Evolutionary conservation across 2,329 filamentous ascomycete genomes (phyloP), one percentile per base, ranked within the genome.

Genomic region (Fusarium stilboides): DNA sequence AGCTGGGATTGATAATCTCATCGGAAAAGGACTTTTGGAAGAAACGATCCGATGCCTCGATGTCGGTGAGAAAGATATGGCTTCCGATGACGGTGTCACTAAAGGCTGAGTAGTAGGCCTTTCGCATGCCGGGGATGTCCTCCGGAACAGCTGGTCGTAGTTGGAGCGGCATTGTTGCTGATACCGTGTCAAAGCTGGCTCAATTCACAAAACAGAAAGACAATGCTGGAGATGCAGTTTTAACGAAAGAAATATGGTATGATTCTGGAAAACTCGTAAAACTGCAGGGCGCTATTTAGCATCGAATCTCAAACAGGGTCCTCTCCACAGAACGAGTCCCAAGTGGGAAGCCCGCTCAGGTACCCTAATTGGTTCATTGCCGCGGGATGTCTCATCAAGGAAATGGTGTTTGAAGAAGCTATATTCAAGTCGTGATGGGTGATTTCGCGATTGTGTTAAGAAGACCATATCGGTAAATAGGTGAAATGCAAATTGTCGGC

Each of bases 81-180:
- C 72, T 67, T 20, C 78, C 77, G 15, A 86, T 74, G 5, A 77
- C 59, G 37, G 79, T 82, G 45, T 73, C 65, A 5, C 65, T 57
- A 70, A 88, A 88, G 43, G 83, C 82, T 13, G 79, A 77, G 63
- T 83, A 76, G 73, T 85, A 85, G 65, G 84, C 78, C 13, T 80
- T 75, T 46, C 75, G 79, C 26, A 87, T 75, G 19, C 63, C 74
- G 13, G 79, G 69, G 4, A 81, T 75, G 73, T 88, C 86, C 14
- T 72, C 74, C 15, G 75, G 66, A 2, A 73, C 79, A 43, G 81
- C 85, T 36, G 76, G 75, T 40, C 83, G 80, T 47, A 86, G 51
- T 14, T 61, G 61, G 43, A 76, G 46, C 22, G 68, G 22, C 76
- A 78, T 78, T 12, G 12, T 57, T 19, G 17, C 22, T 28, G 22